Base-by-base conservation (phyloP, 768 basidiomycete species). In the Boletus tomentosulus region DNA sequence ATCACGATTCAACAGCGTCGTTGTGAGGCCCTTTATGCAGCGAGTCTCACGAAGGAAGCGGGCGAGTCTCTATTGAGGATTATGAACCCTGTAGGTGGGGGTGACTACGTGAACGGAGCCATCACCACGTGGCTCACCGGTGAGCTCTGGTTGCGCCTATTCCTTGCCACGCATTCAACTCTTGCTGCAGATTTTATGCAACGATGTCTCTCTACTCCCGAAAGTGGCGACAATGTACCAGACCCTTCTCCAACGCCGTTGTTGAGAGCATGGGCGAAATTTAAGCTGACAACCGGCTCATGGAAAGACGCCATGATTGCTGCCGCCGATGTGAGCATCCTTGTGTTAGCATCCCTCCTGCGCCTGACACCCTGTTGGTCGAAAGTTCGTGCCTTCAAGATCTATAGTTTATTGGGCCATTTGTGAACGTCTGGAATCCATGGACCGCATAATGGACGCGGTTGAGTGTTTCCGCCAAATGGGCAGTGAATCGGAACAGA, bases 221-320 rank as follows among this genome's bases (percentile, higher is more conserved):
- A 15, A 6, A 45, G 42, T 27, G 11, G 12, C 4, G 4, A 39
- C 16, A 4, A n/a, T 31, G 16, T 4, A 8, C 31, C 1, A 35
- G 34, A 11, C 33, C 12, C 16, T 1, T 45, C 22, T 28, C 24
- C 39, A 2, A 31, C 39, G 1, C 33, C 25, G 13, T 48, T 61
- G 15, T 39, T 58, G 35, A 41, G 15, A 33, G 52, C 33, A 24
- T 62, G 59, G 61, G 19, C 38, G 2, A 53, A 41, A 22, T 13
- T 48, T 12, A 52, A 28, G 24, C 16, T 62, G 25, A 12, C 15
- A 0, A 24, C n/a, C 16, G 7, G 27, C 5, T 39, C 52, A 6
- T 61, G 60, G 60, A 39, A 54, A 16, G 49, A 37, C 8, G 50
- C 50, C n/a, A 16, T 60, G 24, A 15, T 8, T 37, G 13, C 33